Base-by-base conservation (phyloP, 257 asterid species). In the Ophiorrhiza pumila region DNA sequence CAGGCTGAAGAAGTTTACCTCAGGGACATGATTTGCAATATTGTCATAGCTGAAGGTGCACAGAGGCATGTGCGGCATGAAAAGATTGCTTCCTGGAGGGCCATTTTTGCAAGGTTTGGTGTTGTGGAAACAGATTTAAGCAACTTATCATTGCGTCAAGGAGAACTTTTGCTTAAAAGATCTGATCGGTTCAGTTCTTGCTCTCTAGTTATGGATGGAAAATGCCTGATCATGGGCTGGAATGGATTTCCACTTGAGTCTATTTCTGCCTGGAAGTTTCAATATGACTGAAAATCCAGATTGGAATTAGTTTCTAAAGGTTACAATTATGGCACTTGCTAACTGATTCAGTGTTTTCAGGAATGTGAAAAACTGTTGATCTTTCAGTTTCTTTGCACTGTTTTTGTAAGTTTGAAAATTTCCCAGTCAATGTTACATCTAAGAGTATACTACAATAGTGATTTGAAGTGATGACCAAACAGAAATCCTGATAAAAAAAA, bases 71-170 rank as follows among this genome's bases (percentile, higher is more conserved):
- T 15, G 17, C 76, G 86, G 34, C 86, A 83, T 4, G 85, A 81
- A n/a, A 68, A 81, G 58, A 58, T 83, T n/a, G 31, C 70, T 1
- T 77, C 76, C 1, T 86, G 90, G 90, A 80, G 88, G 83, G 49
- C 78, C 0, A 81, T 80, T 37, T 83, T 83, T 25, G 34, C 37
- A 49, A 80, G 72, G 31, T 80, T 67, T 37, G 81, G 86, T 29
- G 64, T 83, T 65, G 76, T 73, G 46, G 90, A 83, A 72, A 52
- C 71, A 23, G 84, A 68, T 39, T 45, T 86, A 56, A 83, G 90
- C 58, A 71, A 43, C 80, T 78, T 87, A 12, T 75, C 86, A 0
- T 50, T 83, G 32, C 83, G 77, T 52, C 88, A 83, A 60, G 90
- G 85, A 34, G 74, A 65, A 15, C 79, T 83, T 20, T 80, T 83